Evolutionary conservation across 2,329 filamentous ascomycete species (phyloP).

Genomic region (Xylogone sp.): DNA sequence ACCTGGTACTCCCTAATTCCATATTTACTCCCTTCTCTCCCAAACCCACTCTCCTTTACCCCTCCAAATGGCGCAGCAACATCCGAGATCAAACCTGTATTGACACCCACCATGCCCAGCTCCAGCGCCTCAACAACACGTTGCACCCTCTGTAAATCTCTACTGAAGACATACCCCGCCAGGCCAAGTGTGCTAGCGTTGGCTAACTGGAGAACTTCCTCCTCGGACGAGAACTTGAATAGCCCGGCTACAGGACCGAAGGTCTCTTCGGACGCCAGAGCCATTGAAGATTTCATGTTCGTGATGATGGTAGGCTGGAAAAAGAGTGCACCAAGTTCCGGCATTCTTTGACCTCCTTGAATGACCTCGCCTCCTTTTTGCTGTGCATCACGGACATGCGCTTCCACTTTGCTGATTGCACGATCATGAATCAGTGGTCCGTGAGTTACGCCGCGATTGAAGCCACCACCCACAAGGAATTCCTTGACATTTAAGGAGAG

Average conservation of each 20-base stretch:
- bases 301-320: conserved; percentile 83
- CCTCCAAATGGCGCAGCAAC: conserved; percentile 48
- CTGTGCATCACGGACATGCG: conserved; percentile 72
- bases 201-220: conserved; percentile 76
- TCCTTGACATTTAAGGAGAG: conserved; percentile 65
- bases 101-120: conserved; percentile 80
- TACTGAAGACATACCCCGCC: conserved; percentile 88
- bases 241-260: conserved; percentile 88
- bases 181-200: conserved; percentile 79
- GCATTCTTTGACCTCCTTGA: conserved; percentile 66
- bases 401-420: conserved; percentile 70
- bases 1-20: conserved; percentile 47
- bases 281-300: conserved; percentile 82
- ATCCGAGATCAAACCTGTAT: conserved; percentile 59
- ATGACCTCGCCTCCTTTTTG: conserved; percentile 69
- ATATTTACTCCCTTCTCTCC: conserved; percentile 45
- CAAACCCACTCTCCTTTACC: conserved; percentile 49
- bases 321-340: conserved; percentile 75
- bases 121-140: conserved; percentile 65
- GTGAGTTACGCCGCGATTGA: conserved; percentile 64
- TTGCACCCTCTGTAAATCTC: conserved; percentile 52
- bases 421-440: conserved; percentile 80
- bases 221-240: conserved; percentile 81
- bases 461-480: conserved; percentile 72
- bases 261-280: conserved; percentile 78